Base-by-base conservation (phyloP, 108 stramenopile species). In the Stephanodiscus triporus region DNA sequence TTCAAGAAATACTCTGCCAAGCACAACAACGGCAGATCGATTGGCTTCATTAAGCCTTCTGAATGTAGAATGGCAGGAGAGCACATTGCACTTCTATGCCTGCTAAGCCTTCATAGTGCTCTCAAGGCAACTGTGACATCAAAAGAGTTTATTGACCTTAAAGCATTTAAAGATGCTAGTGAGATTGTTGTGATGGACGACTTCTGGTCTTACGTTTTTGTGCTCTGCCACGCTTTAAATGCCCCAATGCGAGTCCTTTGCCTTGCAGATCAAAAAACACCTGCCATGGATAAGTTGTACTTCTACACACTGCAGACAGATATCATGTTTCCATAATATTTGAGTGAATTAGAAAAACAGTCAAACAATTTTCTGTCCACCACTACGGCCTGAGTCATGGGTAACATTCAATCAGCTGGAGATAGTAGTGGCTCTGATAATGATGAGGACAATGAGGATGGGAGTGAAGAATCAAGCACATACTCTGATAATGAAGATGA, bases 31-130 rank as follows among this genome's bases (percentile, higher is more conserved):
- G 61, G 71, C 3, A 63, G 5, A 11, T 3, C 40, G 0, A 1
- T 72, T 47, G 45, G 59, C 16, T 64, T 72, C 42, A 50, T 72
- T 22, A 62, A 64, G 26, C 50, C 61, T 27, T 63, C 59, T 36
- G 60, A 53, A 63, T 53, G 20, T 29, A 71, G 70, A 38, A 60
- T n/a, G n/a, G n/a, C n/a, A n/a, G n/a, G n/a, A n/a, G n/a, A n/a
- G n/a, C n/a, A n/a, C n/a, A n/a, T n/a, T 71, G 58, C 50, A 9
- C 42, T 59, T 16, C 58, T 62, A 14, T 26, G 70, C 6, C n/a
- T 63, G 13, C 70, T 60, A 1, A 4, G 58, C 16, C 42, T 72
- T 30, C 13, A 45, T 11, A 16, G 14, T 43, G 40, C 71, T 19
- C 34, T 72, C 9, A 27, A 37, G 30, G 61, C 5, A 8, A 43